Conservation (phyloP, 345 rosid genomes). For the Citrus hindsii region DNA sequence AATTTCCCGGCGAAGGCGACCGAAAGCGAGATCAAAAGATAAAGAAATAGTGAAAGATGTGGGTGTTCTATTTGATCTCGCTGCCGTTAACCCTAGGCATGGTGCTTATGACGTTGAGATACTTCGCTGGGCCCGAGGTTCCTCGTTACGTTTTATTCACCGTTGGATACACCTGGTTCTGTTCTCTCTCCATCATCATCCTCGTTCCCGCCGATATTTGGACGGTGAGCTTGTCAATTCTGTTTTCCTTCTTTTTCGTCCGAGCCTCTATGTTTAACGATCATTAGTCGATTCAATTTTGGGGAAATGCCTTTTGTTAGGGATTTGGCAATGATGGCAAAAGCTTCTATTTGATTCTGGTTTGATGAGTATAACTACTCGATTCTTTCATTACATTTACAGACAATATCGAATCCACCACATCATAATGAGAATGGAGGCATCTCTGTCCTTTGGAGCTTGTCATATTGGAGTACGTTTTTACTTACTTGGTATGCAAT, state of each 20-base stretch:
- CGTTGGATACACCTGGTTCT: constrained; percentile 98
- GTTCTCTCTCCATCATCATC: constrained; percentile 92
- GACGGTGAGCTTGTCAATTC: constrained; percentile 42
- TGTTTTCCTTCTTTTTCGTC: neutral
- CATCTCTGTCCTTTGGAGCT: constrained; percentile 92
- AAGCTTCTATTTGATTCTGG: neutral
- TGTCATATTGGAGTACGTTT: constrained; percentile 98
- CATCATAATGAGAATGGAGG: constrained; percentile 49
- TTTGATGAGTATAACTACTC: neutral
- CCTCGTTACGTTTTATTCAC: constrained; percentile 91
- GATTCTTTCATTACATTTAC: constrained; percentile 10
- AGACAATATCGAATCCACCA: constrained; percentile 51
- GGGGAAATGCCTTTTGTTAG: neutral
- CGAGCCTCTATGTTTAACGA: neutral
- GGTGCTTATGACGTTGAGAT: constrained; percentile 71
- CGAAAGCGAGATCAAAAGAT: neutral
- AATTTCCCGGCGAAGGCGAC: neutral
- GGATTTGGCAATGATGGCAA: neutral
- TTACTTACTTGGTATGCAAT: constrained; percentile 88
- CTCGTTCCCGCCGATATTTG: constrained; percentile 98
- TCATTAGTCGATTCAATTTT: neutral
- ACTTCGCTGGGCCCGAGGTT: constrained; percentile 93
- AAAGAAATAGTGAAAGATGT: constrained; percentile 47
- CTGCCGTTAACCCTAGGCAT: constrained; percentile 92
- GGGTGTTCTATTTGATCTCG: constrained; percentile 98